Base-by-base conservation (phyloP, 179 eudicot species). In the Patellifolia procumbens region DNA sequence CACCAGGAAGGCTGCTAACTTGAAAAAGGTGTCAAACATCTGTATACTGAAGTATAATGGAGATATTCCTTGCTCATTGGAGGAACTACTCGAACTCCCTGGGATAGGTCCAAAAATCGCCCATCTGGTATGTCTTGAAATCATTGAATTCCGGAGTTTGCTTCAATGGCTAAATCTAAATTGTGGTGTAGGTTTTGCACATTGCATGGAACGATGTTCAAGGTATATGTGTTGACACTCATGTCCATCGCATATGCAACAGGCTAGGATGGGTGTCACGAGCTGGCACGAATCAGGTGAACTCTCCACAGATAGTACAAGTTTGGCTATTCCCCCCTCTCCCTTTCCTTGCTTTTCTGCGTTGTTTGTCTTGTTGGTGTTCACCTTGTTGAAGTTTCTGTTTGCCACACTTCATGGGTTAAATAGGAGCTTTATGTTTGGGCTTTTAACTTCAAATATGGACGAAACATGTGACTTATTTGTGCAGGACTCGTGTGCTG, bases 81-180 rank as follows among this genome's bases (percentile, higher is more conserved):
- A 85, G 45, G 97, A 86, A 74, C 82, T 94, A 82, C 94, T 92
- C 13, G 83, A 77, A 70, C 98, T 92, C 74, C 97, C 97, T 68
- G 98, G 98, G 56, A 88, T 94, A 68, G 98, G 98, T 80, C 98
- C 97, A n/a, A 94, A 94, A 86, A 94, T 94, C 88, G 97, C 97
- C 83, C 97, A 92, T 88, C 79, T 94, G 93, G 98, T 92, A 83
- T 45, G 89, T 59, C 72, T 70, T 49, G 29, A 51, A 67, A 67
- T 20, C 26, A 43, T 26, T 7, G 31, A 31, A 62, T 22, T 45
- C 16, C 4, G 16, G 73, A 46, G 4, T 42, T 62, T 70, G 56
- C 75, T 76, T 72, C 45, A 63, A 59, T 48, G 55, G 60, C 70
- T 76, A 60, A 74, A 51, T 39, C 22, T 15, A 35, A 56, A 31